A percentile compares a stretch with the other conserved stretches of the same genome.
Conservation (phyloP, 169 alveolate genomes). For the Plasmodium coatneyi region DNA sequence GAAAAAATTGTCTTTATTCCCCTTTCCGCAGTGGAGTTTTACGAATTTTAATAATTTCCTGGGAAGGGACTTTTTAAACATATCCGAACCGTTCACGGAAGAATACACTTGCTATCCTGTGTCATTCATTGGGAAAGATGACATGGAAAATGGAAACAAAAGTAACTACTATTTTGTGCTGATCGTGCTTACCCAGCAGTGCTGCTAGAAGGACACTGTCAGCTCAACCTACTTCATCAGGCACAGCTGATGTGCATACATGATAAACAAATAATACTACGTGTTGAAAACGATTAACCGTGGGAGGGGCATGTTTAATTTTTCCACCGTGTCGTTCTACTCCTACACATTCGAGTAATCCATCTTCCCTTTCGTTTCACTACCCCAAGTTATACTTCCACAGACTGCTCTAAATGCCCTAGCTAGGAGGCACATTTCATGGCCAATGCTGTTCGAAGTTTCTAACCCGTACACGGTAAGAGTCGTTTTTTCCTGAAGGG, state of each 20-base stretch:
- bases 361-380: background rate
- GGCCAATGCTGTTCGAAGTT: conserved; percentile 91
- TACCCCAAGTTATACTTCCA: conserved; percentile 81
- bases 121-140: conserved; percentile 88
- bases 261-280: background rate
- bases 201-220: background rate
- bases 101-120: conserved; percentile 89
- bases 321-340: background rate
- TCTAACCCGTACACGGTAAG: conserved; percentile 81
- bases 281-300: background rate
- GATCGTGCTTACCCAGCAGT: background rate
- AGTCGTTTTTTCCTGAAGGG: background rate
- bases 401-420: conserved; percentile 88
- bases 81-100: conserved; percentile 76
- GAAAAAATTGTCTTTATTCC: conserved; percentile 24
- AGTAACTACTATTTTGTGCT: conserved; percentile 41
- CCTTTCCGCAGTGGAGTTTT: conserved; percentile 69
- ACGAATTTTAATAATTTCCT: conserved; percentile 47
- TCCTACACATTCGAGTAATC: background rate
- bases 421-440: conserved; percentile 89
- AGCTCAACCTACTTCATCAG: background rate
- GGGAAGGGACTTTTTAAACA: conserved; percentile 55
- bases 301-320: background rate
- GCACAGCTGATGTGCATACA: background rate
- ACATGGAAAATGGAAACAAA: conserved; percentile 89